A percentile compares a stretch with the other conserved stretches of the same genome.
Conservation (phyloP, 805 yeast species). For the Metschnikowia dekortorum region DNA sequence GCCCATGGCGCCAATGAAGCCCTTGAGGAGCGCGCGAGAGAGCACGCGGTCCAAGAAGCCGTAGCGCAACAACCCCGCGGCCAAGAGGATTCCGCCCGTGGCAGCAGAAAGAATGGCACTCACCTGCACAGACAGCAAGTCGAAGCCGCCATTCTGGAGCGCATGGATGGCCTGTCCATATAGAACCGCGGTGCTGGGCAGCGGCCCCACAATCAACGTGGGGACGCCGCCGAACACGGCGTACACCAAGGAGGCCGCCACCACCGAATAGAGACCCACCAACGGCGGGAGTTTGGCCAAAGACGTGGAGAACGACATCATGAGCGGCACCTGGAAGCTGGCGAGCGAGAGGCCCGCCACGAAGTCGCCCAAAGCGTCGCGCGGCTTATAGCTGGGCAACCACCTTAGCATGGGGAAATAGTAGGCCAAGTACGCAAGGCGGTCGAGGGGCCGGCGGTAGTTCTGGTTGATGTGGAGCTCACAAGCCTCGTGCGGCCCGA, state of each 20-base stretch:
- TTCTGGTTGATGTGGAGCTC: conserved; percentile 7
- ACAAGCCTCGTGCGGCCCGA: background rate
- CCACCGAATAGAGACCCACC: conserved; percentile 72
- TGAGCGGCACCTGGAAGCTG: conserved; percentile 38
- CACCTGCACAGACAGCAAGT: conserved; percentile 30
- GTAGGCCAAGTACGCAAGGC: conserved; percentile 27
- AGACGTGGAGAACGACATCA: conserved; percentile 76
- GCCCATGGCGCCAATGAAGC: conserved; percentile 85
- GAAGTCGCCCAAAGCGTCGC: conserved; percentile 23
- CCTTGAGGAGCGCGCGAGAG: conserved; percentile 71
- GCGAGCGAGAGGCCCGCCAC: conserved; percentile 32
- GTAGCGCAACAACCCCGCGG: conserved; percentile 53
- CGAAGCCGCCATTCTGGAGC: conserved; percentile 23
- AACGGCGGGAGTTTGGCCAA: conserved; percentile 80
- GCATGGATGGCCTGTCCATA: conserved; percentile 71
- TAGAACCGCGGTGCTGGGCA: conserved; percentile 79
- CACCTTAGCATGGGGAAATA: conserved; percentile 30
- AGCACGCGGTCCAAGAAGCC: conserved; percentile 82
- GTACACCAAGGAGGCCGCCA: conserved; percentile 75
- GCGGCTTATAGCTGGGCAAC: conserved; percentile 24
- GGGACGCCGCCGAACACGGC: conserved; percentile 82
- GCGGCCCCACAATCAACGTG: conserved; percentile 87
- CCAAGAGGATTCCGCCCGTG: conserved; percentile 19
- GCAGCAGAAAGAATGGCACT: conserved; percentile 18
- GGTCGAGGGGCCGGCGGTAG: conserved; percentile 13